These are phyloP conservation scores for Penicillium odoratum DNA, from an alignment of 495 filamentous ascomycete genomes.

Conservation along the genomic window DNA sequence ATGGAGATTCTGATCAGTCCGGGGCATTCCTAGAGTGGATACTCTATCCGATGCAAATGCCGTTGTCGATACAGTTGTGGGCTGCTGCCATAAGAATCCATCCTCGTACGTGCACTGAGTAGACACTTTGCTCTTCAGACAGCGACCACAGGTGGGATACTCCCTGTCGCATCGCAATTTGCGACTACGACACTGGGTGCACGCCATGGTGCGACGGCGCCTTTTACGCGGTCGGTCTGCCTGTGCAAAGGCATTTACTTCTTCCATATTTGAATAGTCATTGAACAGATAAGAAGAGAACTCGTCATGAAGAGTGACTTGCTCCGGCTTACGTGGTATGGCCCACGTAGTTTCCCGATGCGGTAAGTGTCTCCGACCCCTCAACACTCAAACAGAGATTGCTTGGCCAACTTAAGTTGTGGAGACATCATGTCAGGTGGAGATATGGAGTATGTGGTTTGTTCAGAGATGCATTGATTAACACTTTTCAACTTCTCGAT, in stretches of 20 bases:
- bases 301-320: slow-evolving; percentile 1
- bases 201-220: slow-evolving; percentile 43
- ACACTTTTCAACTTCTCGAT: no score
- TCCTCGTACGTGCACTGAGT: slow-evolving; percentile 47
- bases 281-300: slow-evolving; percentile 7
- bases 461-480: no score
- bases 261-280: slow-evolving; percentile 12
- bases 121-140: slow-evolving; percentile 51
- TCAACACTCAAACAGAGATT: not conserved
- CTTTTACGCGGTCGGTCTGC: slow-evolving; percentile 41
- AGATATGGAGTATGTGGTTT: not conserved
- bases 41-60: slow-evolving; percentile 31
- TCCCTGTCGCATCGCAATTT: slow-evolving; percentile 71
- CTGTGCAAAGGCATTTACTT: slow-evolving; percentile 17
- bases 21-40: slow-evolving; percentile 23
- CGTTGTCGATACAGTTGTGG: slow-evolving; percentile 35
- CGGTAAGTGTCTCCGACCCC: slow-evolving; percentile 19
- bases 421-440: not conserved
- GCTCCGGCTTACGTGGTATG: slow-evolving; percentile 16
- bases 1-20: slow-evolving; percentile 28
- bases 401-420: not conserved
- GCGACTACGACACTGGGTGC: slow-evolving; percentile 59
- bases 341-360: slow-evolving; percentile 13
- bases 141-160: slow-evolving; percentile 64
- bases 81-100: slow-evolving; percentile 50